Evolutionary conservation across 2,329 filamentous ascomycete species (phyloP), one percentile per base, ranked within the genome.

Genomic region (Mycosphaerella sp.): DNA sequence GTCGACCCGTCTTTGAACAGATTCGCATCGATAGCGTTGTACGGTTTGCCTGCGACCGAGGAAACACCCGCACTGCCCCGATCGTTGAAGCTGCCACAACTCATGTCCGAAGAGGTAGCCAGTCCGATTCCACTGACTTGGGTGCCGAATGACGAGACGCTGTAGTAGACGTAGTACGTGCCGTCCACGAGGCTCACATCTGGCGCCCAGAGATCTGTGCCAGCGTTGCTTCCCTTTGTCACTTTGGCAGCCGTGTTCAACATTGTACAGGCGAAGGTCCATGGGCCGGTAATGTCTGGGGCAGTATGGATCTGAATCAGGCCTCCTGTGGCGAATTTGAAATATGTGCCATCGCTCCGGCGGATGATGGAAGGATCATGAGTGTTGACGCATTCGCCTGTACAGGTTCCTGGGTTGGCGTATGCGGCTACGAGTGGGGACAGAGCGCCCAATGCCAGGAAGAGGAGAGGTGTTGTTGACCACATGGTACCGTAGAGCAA

Each of bases 111-210:
- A n/a, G 71, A 75, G 0, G 73, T 79, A 1, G 77, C 77, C 4
- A 79, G 66, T 14, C 84, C 83, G 55, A 86, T 85, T 30, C 79
- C 79, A 0, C 78, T 82, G 64, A 74, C 68, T 56, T 84, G 80
- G 0, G 73, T 75, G 0, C 82, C 82, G 56, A 83, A 84, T 0
- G 75, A 71, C 32, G 76, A 81, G n/a, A 85, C 80, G 1, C 78
- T 73, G 67, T 86, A 85, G 74, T 83, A 85, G n/a, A 81, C 67
- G 59, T 84, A 77, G 69, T 85, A 87, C 0, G 72, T 71, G 48
- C 68, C 71, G 55, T 76, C 77, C n/a, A 86, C 72, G 13, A 77
- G 68, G 14, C 71, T 66, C 12, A 83, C 77, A 57, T 86, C 82
- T 0, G 84, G 84, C 1, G 84, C 84, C 76, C 76, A 79, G 9